phyloP scores from a whole-genome alignment of 495 filamentous ascomycete species.

The Bryoglossum gracile region DNA sequence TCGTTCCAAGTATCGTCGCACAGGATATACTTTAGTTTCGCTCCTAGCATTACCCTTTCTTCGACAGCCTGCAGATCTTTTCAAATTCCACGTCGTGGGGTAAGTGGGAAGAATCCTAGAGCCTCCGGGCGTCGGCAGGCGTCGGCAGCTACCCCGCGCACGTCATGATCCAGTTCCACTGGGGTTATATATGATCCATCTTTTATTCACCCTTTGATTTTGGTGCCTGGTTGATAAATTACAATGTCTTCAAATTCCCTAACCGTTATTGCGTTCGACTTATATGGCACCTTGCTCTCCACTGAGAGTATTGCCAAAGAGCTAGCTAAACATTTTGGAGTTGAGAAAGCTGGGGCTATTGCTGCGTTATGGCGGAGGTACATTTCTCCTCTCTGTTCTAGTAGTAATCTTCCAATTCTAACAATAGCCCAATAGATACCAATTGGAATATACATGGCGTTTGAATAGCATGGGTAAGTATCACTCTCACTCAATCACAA shows the following conservation, averaged over 20 bases:
- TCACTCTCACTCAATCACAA: background rate
- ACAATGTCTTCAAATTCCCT: slow-evolving; percentile 23
- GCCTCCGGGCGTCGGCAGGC: background rate
- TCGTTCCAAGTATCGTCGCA: too few species aligned
- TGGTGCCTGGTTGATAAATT: background rate
- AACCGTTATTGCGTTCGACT: slow-evolving; percentile 61
- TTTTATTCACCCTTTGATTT: background rate
- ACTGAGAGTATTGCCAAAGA: slow-evolving; percentile 57
- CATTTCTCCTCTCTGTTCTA: too few species aligned
- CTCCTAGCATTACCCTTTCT: too few species aligned
- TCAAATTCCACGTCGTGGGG: too few species aligned
- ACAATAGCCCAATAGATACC: slow-evolving; percentile 52
- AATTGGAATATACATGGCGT: slow-evolving; percentile 80
- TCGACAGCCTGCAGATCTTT: too few species aligned
- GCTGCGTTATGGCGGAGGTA: slow-evolving; percentile 44
- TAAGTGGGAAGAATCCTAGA: too few species aligned
- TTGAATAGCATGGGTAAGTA: slow-evolving; percentile 69
- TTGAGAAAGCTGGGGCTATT: slow-evolving; percentile 48
- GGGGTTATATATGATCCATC: background rate
- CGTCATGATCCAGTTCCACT: background rate
- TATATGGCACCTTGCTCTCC: slow-evolving; percentile 68
- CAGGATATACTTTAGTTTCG: too few species aligned
- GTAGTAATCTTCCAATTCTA: too few species aligned
- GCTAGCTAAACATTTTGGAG: slow-evolving; percentile 42
- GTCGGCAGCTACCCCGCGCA: background rate